A percentile compares a stretch with the other conserved stretches of the same genome.
These are phyloP conservation scores for Cucurbitaria berberidis DNA, from an alignment of 2,329 filamentous ascomycete species.

Conservation along the genomic window DNA sequence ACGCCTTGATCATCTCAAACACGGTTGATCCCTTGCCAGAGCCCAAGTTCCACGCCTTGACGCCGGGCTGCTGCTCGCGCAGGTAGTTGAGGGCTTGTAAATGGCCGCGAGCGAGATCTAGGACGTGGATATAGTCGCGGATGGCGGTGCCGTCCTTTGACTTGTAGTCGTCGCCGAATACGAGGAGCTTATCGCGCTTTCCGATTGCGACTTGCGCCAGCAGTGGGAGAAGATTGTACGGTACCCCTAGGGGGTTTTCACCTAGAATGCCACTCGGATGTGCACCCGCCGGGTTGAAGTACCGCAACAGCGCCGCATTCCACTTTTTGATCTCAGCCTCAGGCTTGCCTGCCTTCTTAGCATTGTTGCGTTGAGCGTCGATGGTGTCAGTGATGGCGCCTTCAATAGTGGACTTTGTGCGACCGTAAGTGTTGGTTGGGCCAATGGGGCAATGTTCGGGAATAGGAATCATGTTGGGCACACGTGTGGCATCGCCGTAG, in stretches of 20 bases:
- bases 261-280: conserved; percentile 98
- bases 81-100: conserved; percentile 90
- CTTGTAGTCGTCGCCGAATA: conserved; percentile 93
- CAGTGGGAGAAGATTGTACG: conserved; percentile 93
- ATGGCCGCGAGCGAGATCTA: conserved; percentile 87
- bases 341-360: conserved; percentile 72
- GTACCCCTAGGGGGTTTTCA: conserved; percentile 93
- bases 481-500: conserved; percentile 95
- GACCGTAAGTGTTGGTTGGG: conserved; percentile 96
- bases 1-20: conserved; percentile 96
- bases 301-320: conserved; percentile 92
- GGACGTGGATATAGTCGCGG: conserved; percentile 96
- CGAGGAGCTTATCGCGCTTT: conserved; percentile 89
- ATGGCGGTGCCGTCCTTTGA: conserved; percentile 93
- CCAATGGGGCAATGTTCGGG: conserved; percentile 95
- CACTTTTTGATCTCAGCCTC: conserved; percentile 73
- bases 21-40: conserved; percentile 95
- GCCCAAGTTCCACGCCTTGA: conserved; percentile 95
- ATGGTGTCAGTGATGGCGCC: conserved; percentile 89
- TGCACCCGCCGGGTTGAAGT: conserved; percentile 96
- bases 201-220: conserved; percentile 96
- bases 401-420: conserved; percentile 94
- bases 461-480: conserved; percentile 98
- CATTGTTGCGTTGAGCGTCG: conserved; percentile 82
- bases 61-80: conserved; percentile 80